Conservation (phyloP, 176 grass and related monocot species). For the Musa itinerans region DNA sequence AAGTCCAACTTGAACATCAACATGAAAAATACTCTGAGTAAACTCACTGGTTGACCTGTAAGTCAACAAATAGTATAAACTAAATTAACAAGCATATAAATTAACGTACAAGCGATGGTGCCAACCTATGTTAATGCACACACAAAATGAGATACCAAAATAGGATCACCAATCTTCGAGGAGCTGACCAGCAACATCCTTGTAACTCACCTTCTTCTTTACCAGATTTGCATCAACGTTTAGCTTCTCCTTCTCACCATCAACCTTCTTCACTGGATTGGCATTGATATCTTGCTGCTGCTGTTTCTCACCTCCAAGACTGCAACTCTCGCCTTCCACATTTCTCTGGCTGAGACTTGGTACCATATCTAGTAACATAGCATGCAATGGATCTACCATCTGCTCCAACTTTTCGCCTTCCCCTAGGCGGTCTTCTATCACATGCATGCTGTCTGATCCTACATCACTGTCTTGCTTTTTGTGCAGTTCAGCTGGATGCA, state of each 20-base stretch:
- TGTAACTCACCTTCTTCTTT: conserved; percentile 94
- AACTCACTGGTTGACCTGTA: not conserved
- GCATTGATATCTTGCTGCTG: conserved; percentile 4
- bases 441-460: conserved; percentile 19
- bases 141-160: not conserved
- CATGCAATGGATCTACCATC: conserved; percentile 72
- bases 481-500: not conserved
- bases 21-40: no score
- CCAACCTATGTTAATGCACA: not conserved
- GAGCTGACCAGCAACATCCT: conserved; percentile 61
- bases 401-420: conserved; percentile 56
- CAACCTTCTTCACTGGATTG: conserved; percentile 40
- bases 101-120: not conserved
- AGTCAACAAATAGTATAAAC: not conserved
- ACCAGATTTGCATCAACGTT: conserved; percentile 21
- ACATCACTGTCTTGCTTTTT: conserved; percentile 17
- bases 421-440: conserved; percentile 18
- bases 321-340: not conserved
- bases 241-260: conserved; percentile 1
- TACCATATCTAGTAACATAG: conserved; percentile 84
- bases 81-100: not conserved
- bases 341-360: conserved; percentile 50
- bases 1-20: no score
- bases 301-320: conserved; percentile 1
- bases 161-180: conserved; percentile 76